phyloP scores from a whole-genome alignment of 768 basidiomycete species.

The Dentipellis fragilis region DNA sequence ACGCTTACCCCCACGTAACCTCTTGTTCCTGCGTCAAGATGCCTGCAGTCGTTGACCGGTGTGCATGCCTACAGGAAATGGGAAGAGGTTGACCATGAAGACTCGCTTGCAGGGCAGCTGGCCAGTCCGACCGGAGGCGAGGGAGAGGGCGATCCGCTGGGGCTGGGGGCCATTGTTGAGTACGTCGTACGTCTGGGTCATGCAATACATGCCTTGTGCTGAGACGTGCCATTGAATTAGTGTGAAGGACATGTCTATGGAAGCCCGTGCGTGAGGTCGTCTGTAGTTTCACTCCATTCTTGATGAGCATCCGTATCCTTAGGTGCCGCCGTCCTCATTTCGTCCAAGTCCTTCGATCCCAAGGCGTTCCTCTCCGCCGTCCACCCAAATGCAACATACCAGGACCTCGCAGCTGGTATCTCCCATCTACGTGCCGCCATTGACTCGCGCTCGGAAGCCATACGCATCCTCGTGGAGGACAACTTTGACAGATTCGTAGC shows the following conservation, averaged over 20 bases:
- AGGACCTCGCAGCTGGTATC: constrained; percentile 78
- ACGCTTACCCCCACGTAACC: constrained; percentile 65
- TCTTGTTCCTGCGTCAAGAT: not conserved
- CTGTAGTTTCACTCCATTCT: constrained; percentile 2
- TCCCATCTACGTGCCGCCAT: constrained; percentile 65
- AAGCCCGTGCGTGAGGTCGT: constrained; percentile 50
- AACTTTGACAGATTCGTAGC: constrained; percentile 98
- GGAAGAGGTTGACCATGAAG: constrained; percentile 87
- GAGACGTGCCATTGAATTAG: constrained; percentile 22
- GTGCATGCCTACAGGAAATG: constrained; percentile 46
- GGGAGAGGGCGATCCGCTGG: constrained; percentile 66
- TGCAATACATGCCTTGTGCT: too few species aligned
- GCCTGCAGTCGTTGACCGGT: not conserved
- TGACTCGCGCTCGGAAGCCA: constrained; percentile 88
- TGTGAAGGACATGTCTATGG: constrained; percentile 59
- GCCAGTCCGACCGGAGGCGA: constrained; percentile 45
- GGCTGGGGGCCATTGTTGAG: constrained; percentile 58
- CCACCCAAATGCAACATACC: constrained; percentile 92
- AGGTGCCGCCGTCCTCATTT: constrained; percentile 79
- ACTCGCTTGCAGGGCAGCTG: constrained; percentile 61
- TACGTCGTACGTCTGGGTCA: constrained; percentile 23
- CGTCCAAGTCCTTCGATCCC: constrained; percentile 93
- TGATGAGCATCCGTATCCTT: constrained; percentile 1
- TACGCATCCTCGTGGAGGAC: constrained; percentile 89
- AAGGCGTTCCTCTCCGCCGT: constrained; percentile 85